phyloP scores from a whole-genome alignment of 768 basidiomycete genomes.

The Hebeloma cylindrosporum region DNA sequence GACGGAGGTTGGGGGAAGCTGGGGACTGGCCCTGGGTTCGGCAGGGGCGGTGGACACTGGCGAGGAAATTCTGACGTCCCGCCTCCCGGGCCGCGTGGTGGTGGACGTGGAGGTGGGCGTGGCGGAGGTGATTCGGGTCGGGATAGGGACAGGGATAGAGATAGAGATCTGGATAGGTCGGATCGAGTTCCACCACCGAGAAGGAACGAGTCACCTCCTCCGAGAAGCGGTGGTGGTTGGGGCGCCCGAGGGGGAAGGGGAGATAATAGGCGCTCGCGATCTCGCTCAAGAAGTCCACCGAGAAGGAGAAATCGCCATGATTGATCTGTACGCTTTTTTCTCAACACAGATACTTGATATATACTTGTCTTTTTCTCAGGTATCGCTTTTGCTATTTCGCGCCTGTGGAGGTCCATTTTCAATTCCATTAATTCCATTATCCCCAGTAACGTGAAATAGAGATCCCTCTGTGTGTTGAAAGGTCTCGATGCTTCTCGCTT shows the following conservation, averaged over 20 bases:
- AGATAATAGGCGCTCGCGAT: slow-evolving; percentile 40
- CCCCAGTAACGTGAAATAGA: no score
- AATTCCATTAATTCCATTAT: no score
- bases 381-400: no score
- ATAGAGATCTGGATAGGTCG: slow-evolving; percentile 23
- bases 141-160: slow-evolving; percentile 11
- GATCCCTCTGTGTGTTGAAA: no score
- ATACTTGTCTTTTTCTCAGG: no score
- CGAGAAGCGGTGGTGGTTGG: slow-evolving; percentile 39
- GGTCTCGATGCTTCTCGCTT: no score
- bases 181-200: slow-evolving; percentile 51
- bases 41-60: slow-evolving; percentile 71
- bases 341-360: not conserved
- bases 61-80: slow-evolving; percentile 64
- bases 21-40: slow-evolving; percentile 24
- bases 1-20: slow-evolving; percentile 52
- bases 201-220: slow-evolving; percentile 48
- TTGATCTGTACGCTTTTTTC: slow-evolving; percentile 15
- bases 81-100: slow-evolving; percentile 42
- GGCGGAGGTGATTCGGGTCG: slow-evolving; percentile 36
- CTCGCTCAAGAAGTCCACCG: slow-evolving; percentile 42
- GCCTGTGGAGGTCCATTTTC: no score
- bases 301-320: slow-evolving; percentile 41
- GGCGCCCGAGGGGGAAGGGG: slow-evolving; percentile 38
- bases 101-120: slow-evolving; percentile 34